These are phyloP conservation scores for Graphilbum sp. DNA, from an alignment of 2,329 filamentous ascomycete species.

Conservation along the genomic window DNA sequence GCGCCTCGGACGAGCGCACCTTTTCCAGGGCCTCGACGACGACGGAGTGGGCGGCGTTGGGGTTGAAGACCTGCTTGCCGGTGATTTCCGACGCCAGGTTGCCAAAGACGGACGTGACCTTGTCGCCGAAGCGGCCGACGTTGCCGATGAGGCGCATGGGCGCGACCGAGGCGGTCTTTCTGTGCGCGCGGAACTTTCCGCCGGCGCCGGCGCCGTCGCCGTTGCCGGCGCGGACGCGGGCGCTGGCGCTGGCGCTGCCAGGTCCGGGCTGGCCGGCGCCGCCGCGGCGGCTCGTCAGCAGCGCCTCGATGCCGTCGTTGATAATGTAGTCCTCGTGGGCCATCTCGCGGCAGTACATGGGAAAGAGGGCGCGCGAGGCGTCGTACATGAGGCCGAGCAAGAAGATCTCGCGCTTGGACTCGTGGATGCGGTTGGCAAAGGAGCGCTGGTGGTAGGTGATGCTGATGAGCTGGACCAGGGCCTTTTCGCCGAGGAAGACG, in stretches of 20 bases:
- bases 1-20: constrained; percentile 67
- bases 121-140: constrained; percentile 73
- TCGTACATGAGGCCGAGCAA: constrained; percentile 79
- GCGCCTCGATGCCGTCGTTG: constrained; percentile 62
- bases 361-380: constrained; percentile 74
- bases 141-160: constrained; percentile 63
- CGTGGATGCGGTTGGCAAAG: constrained; percentile 68
- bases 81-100: constrained; percentile 91
- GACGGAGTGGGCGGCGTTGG: constrained; percentile 75
- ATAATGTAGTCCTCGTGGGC: constrained; percentile 84
- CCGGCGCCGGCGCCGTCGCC: constrained; percentile 21
- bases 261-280: too few species aligned
- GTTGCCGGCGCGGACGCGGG: too few species aligned
- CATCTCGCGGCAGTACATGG: constrained; percentile 84
- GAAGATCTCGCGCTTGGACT: constrained; percentile 73
- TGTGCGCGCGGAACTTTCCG: constrained; percentile 15
- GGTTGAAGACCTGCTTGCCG: constrained; percentile 88
- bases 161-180: constrained; percentile 44
- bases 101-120: constrained; percentile 83
- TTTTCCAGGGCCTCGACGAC: constrained; percentile 83
- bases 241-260: too few species aligned
- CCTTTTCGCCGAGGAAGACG: constrained; percentile 60
- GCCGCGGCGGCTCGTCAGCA: constrained; percentile 29
- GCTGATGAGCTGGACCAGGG: constrained; percentile 66
- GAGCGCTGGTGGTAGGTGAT: constrained; percentile 76